Base-by-base conservation (phyloP, 2,329 filamentous ascomycete genomes). In the Daldinia eschscholtzii region DNA sequence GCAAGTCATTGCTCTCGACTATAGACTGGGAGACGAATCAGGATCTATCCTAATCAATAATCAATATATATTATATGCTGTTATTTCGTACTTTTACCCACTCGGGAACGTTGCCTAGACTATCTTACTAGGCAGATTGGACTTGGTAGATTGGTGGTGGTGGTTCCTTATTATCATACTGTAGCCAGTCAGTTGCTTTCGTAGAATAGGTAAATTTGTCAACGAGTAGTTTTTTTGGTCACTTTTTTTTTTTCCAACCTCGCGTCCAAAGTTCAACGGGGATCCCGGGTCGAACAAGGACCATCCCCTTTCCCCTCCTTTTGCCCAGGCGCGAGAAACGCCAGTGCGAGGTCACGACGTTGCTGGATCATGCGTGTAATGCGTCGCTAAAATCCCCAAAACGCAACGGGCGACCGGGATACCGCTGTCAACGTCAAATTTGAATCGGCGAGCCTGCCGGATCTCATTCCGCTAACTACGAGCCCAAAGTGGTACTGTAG, bases 361-460 rank as follows among this genome's bases (percentile, higher is more conserved):
- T 37, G 60, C 46, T 58, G 48, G 53, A 37, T 41, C 66, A 70
- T 72, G 67, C 66, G 65, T 68, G 70, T 70, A 71, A 70, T 72
- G 65, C 64, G 65, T 67, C 64, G 64, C 64, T 64, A 68, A 69
- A n/a, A 50, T 48, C 66, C 61, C 58, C 62, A 67, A 57, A 61
- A 41, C 62, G 50, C 35, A 71, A 72, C 65, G n/a, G n/a, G 61
- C 65, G 53, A 64, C 73, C 46, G 46, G 73, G 72, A 72, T 74
- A 75, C 69, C 74, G 70, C 57, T 74, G 72, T 56, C 44, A 74
- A 64, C 50, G 56, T 70, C 68, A 74, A 72, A 73, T 73, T 72
- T 69, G 50, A 44, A 63, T 62, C 65, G 64, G 55, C 57, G 41
- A 23, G 23, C 48, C 26, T 57, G 60, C 58, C 66, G 65, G 65